A percentile compares a stretch with the other conserved stretches of the same genome.
phyloP scores from a whole-genome alignment of 495 filamentous ascomycete genomes.

The Articulospora tetracladia region DNA sequence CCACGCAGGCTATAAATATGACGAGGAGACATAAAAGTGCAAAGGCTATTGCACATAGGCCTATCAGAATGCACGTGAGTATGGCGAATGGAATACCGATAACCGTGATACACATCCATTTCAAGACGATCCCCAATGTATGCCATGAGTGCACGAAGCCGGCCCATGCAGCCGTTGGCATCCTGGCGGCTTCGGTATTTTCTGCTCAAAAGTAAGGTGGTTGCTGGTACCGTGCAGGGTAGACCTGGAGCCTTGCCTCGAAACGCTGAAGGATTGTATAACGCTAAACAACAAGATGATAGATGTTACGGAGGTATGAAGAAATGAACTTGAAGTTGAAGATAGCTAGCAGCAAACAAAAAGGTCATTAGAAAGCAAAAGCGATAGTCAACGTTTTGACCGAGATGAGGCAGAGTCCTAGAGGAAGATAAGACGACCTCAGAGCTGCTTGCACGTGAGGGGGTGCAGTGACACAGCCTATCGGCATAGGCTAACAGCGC shows the following conservation, averaged over 20 bases:
- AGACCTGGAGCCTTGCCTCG: neutral
- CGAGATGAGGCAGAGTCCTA: neutral
- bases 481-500: neutral
- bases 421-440: neutral
- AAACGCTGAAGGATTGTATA: neutral
- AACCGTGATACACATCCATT: constrained; percentile 21
- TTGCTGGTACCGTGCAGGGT: no score
- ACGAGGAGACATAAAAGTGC: neutral
- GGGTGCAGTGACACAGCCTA: neutral
- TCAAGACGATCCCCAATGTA: constrained; percentile 15
- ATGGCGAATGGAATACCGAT: constrained; percentile 15
- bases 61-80: constrained; percentile 10
- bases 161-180: constrained; percentile 13
- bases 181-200: neutral
- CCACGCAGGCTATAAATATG: neutral
- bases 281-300: neutral
- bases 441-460: neutral
- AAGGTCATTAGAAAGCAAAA: no score
- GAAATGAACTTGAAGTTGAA: neutral
- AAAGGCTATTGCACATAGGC: constrained; percentile 6
- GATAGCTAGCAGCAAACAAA: no score
- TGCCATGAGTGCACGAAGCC: constrained; percentile 18
- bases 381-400: neutral
- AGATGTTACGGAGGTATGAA: neutral
- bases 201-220: no score